These are phyloP conservation scores for Penicillium desertorum DNA, from an alignment of 495 filamentous ascomycete genomes.

Conservation along the genomic window DNA sequence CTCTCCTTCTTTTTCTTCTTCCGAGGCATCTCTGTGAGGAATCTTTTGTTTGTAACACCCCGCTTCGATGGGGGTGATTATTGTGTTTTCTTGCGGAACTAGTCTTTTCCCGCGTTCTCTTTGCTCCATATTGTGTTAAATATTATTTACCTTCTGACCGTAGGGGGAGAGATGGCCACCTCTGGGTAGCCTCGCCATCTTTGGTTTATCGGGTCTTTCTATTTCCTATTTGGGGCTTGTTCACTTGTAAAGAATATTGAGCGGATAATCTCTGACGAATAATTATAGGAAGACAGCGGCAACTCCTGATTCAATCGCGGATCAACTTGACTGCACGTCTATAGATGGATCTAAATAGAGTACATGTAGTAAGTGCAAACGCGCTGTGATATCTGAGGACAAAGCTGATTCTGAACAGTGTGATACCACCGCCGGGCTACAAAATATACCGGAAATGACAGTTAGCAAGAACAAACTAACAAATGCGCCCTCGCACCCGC, in stretches of 20 bases:
- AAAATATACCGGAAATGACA: slow-evolving; percentile 24
- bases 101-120: not conserved
- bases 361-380: not conserved
- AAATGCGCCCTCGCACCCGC: slow-evolving; percentile 3
- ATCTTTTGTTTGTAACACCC: not conserved
- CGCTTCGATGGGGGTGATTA: not conserved
- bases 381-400: not conserved
- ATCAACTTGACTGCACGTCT: not conserved
- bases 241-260: not conserved
- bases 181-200: not conserved
- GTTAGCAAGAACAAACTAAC: not conserved
- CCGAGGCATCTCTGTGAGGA: not conserved
- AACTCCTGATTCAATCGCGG: not conserved
- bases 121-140: not conserved
- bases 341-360: not conserved
- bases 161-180: not conserved
- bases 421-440: slow-evolving; percentile 7
- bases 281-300: not conserved
- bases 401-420: not conserved
- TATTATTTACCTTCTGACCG: not conserved
- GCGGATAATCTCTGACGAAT: not conserved
- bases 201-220: not conserved
- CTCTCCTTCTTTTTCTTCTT: slow-evolving; percentile 4
- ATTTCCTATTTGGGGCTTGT: not conserved
- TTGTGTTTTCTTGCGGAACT: not conserved